These are phyloP conservation scores for Geotrichum siamense DNA, from an alignment of 1,139 yeast species.

Conservation along the genomic window DNA sequence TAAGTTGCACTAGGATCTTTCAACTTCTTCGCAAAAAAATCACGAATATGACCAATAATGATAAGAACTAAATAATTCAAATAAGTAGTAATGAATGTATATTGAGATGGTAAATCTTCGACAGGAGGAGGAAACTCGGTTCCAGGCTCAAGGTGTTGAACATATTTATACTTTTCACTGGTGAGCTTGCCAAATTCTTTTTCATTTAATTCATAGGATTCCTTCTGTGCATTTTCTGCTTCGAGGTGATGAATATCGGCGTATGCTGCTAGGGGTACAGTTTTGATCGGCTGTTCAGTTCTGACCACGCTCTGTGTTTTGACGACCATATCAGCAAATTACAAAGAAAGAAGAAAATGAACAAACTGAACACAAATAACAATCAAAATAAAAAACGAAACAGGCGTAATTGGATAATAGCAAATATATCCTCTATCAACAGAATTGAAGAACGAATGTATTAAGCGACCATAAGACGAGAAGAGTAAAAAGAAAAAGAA, in stretches of 20 bases:
- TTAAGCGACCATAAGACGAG: background rate
- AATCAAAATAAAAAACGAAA: background rate
- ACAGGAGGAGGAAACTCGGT: constrained; percentile 17
- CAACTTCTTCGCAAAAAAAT: constrained; percentile 73
- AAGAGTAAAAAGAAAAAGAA: background rate
- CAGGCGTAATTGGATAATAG: too few species aligned
- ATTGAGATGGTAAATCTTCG: constrained; percentile 68
- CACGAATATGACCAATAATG: constrained; percentile 83
- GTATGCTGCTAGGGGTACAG: background rate
- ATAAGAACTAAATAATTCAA: constrained; percentile 75
- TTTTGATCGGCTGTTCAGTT: background rate
- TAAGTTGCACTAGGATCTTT: constrained; percentile 55
- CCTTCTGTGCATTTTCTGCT: background rate
- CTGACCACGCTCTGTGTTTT: constrained; percentile 2
- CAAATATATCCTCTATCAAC: too few species aligned
- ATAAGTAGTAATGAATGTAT: constrained; percentile 72
- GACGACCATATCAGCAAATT: constrained; percentile 1
- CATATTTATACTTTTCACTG: constrained; percentile 15
- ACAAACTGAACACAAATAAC: background rate
- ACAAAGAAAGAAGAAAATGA: background rate
- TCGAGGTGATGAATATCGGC: background rate
- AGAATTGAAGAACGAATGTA: background rate
- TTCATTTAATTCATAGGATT: constrained; percentile 15
- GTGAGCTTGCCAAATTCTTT: constrained; percentile 18
- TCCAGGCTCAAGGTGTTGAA: constrained; percentile 10